Percentiles rank a stretch among this genome's conserved stretches.
Conservation (phyloP, 2,329 filamentous ascomycete species). For the Trichophyton simii region DNA sequence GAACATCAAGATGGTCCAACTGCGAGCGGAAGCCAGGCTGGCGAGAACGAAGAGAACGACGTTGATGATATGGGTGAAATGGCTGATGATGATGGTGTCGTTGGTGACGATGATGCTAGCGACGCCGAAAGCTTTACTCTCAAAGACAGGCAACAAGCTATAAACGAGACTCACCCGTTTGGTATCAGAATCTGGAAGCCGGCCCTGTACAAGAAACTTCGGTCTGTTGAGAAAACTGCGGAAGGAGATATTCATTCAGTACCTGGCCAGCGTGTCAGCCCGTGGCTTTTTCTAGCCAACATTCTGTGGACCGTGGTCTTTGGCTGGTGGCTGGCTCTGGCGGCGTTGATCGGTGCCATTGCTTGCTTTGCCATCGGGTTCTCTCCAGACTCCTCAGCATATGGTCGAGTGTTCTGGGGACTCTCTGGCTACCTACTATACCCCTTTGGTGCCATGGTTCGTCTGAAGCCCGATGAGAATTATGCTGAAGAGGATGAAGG, state of each 20-base stretch:
- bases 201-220: constrained; percentile 91
- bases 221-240: constrained; percentile 90
- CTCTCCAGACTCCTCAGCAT: constrained; percentile 67
- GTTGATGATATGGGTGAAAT: constrained; percentile 27
- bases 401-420: constrained; percentile 73
- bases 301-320: constrained; percentile 80
- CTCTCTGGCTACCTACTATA: constrained; percentile 82
- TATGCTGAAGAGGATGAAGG: constrained; percentile 91
- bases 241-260: constrained; percentile 95
- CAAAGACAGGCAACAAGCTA: constrained; percentile 91
- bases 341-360: constrained; percentile 60
- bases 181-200: constrained; percentile 99
- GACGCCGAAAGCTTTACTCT: constrained; percentile 96
- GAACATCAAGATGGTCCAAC: constrained; percentile 26
- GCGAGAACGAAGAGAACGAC: background rate
- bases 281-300: constrained; percentile 79
- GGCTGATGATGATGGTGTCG: constrained; percentile 39
- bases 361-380: constrained; percentile 71
- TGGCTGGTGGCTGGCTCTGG: constrained; percentile 85
- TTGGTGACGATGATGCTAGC: constrained; percentile 57
- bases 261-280: constrained; percentile 74
- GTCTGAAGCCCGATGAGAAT: constrained; percentile 82
- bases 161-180: constrained; percentile 97
- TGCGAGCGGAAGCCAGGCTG: constrained; percentile 4
- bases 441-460: constrained; percentile 92